Base-by-base conservation (phyloP, 2,329 filamentous ascomycete species). In the Dryadomyces quercus-mongolicae region DNA sequence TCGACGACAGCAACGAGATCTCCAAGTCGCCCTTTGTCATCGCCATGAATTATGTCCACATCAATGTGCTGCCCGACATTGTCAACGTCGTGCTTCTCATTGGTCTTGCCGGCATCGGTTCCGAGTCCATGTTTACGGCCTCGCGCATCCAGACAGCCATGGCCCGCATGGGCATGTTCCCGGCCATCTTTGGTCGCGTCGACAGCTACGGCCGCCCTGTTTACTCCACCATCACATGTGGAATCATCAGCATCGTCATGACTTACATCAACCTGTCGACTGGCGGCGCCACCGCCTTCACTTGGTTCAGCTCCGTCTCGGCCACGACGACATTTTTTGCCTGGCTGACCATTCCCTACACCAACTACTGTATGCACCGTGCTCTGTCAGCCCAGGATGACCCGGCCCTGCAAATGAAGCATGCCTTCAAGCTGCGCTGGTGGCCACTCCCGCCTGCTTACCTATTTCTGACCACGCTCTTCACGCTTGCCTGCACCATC, bases 21-120 rank as follows among this genome's bases (percentile, higher is more conserved):
- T 54, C 56, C 38, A 45, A 47, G 36, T 56, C 54, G 46, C 71
- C 72, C 5, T 78, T 78, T 60, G 76, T 75, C 52, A 61, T 74
- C 42, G 62, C 64, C 53, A 66, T 68, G 65, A 60, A 64, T 52
- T 59, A 62, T 10, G 62, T 67, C 20, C 51, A 55, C 50, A 80
- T 83, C 59, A 65, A 66, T 1, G 66, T 79, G 2, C 66, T 84
- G 1, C 79, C 80, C 4, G 70, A 81, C 60, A 78, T 84, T 48
- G 77, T 84, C 64, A 84, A 84, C 63, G 78, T 75, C 13, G 63
- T 66, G 57, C 60, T 68, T 0, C 58, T 67, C n/a, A 64, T 58
- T 13, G 56, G 56, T 18, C 56, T 58, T 12, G 54, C 54, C 22
- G 56, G 56, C 38, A 58, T 58, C 48, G 56, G 56, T 20, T 58